Base-by-base conservation (phyloP, 2,329 filamentous ascomycete genomes). In the Xylogone sp. region DNA sequence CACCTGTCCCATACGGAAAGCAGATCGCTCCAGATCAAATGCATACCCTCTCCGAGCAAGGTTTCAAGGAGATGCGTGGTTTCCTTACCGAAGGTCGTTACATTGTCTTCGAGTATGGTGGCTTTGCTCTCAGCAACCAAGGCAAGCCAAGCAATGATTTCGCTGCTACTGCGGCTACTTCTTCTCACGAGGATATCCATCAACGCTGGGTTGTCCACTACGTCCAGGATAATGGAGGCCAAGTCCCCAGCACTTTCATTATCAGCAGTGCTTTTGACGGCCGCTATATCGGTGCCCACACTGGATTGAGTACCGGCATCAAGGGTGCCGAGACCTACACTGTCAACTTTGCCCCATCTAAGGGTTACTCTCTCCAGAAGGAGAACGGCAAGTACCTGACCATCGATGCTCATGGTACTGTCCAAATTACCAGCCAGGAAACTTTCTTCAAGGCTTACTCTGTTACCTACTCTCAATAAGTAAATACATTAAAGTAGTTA, bases 31-130 rank as follows among this genome's bases (percentile, higher is more conserved):
- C 52, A 6, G 43, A 49, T 3, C 68, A 73, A 45, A 63, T 66
- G 7, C 67, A 70, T 9, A 66, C 64, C 2, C 65, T 70, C 42
- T 75, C 73, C n/a, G 78, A 82, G 57, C 65, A 75, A 34, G 79
- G 79, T 1, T 81, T 74, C 69, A 82, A 82, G 63, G 59, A 70
- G 27, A 69, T 77, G 24, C 67, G 78, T 2, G 78, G 79, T 1
- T 67, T 71, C 20, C 64, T 82, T 21, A 81, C 76, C 4, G 78
- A 82, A 59, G 79, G 78, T 10, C 75, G 77, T n/a, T 80, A 75
- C 57, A 68, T 82, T 13, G 73, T 75, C 4, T 75, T 81, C 50
- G 77, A 79, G 58, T 63, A 66, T 49, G 62, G 66, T 29, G 73
- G 73, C n/a, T 66, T 60, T n/a, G 75, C 75, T 0, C 66, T 80